These are phyloP conservation scores for Collybia sp. DNA, from an alignment of 768 basidiomycete genomes.

Conservation along the genomic window DNA sequence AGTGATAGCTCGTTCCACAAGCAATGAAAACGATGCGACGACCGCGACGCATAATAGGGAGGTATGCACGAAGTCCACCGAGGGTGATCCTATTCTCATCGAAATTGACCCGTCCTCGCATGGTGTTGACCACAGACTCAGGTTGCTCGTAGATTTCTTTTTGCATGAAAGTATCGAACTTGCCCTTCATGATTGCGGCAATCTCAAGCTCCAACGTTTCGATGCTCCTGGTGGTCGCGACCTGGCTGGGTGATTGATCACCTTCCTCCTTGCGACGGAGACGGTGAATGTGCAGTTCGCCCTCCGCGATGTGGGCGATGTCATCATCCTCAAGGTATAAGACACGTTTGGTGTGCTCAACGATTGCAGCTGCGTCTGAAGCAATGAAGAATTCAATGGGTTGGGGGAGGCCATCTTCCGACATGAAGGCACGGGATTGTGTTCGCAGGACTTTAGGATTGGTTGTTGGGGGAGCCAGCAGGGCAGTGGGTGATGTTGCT, in stretches of 20 bases:
- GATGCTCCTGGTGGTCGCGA: conserved; percentile 83
- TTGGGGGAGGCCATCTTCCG: conserved; percentile 96
- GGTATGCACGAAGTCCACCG: conserved; percentile 91
- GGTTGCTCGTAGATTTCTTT: conserved; percentile 99
- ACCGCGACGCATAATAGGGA: conserved; percentile 93
- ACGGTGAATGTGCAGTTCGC: conserved; percentile 98
- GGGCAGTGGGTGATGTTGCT: conserved; percentile 44
- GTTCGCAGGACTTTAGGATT: conserved; percentile 84
- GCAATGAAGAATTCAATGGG: conserved; percentile 99
- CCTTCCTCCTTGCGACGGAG: conserved; percentile 85
- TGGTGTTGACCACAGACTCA: conserved; percentile 99
- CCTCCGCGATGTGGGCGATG: conserved; percentile 95
- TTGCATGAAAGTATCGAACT: conserved; percentile 99
- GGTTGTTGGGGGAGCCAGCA: conserved; percentile 63
- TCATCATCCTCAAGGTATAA: conserved; percentile 99
- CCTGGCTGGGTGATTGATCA: conserved; percentile 50
- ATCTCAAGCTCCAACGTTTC: conserved; percentile 98
- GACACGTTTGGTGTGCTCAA: conserved; percentile 99
- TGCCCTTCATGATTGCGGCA: conserved; percentile 99
- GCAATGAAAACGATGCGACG: conserved; percentile 95
- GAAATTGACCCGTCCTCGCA: conserved; percentile 99
- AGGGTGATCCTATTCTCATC: conserved; percentile 88
- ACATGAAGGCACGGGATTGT: conserved; percentile 97
- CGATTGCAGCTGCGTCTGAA: conserved; percentile 92
- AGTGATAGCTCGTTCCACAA: conserved; percentile 99